phyloP scores from a whole-genome alignment of 768 basidiomycete species.

The Rhizopogon vesiculosus region DNA sequence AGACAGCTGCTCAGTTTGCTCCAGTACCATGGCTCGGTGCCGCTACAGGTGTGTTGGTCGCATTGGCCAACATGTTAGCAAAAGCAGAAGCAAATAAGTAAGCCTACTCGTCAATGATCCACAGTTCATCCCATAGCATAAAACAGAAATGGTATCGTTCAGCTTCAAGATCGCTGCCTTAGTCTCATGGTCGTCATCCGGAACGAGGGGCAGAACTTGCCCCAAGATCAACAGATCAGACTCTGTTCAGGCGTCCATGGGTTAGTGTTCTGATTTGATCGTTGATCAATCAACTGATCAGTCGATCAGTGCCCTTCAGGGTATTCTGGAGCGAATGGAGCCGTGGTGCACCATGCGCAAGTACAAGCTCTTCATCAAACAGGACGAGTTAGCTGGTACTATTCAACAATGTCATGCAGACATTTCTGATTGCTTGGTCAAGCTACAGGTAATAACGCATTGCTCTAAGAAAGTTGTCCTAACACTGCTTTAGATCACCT shows the following conservation, averaged over 20 bases:
- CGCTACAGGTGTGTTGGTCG: slow-evolving; percentile 36
- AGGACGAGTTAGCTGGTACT: slow-evolving; percentile 37
- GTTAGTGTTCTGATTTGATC: slow-evolving; percentile 14
- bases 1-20: slow-evolving; percentile 41
- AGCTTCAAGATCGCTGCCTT: slow-evolving; percentile 44
- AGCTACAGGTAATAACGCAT: slow-evolving; percentile 38
- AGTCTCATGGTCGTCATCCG: slow-evolving; percentile 35
- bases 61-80: slow-evolving; percentile 42
- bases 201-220: slow-evolving; percentile 25
- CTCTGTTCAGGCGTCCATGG: slow-evolving; percentile 28
- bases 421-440: slow-evolving; percentile 41
- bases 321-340: slow-evolving; percentile 37
- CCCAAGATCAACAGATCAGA: slow-evolving; percentile 25
- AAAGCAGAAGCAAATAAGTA: slow-evolving; percentile 47
- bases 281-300: not conserved
- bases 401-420: slow-evolving; percentile 42
- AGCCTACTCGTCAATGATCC: not conserved
- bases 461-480: slow-evolving; percentile 5
- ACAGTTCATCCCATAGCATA: not conserved
- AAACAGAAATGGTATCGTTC: slow-evolving; percentile 37
- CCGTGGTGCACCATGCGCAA: slow-evolving; percentile 36
- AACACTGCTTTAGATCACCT: slow-evolving; percentile 31
- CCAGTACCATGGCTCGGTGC: slow-evolving; percentile 45
- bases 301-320: slow-evolving; percentile 22
- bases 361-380: slow-evolving; percentile 41